Conservation (phyloP, 176 grass and related monocot species). For the Triticum turgidum region DNA sequence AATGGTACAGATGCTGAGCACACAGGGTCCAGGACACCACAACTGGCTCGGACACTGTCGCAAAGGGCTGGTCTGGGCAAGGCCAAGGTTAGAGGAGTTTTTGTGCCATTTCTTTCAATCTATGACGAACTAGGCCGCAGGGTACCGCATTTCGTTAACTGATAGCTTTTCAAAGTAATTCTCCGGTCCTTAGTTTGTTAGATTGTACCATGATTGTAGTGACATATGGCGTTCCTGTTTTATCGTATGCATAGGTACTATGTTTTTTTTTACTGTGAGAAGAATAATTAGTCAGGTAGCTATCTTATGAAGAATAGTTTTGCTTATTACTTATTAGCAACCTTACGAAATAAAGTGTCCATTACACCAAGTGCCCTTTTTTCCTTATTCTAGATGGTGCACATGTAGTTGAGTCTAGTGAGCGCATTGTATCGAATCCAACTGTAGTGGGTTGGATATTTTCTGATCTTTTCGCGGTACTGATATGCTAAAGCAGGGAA, state of each 20-base stretch:
- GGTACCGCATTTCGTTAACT: neutral
- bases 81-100: slow-evolving; percentile 57
- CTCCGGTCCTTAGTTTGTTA: neutral
- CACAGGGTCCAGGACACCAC: slow-evolving; percentile 33
- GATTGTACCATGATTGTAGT: slow-evolving; percentile 2
- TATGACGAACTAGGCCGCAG: neutral
- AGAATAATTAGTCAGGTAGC: neutral
- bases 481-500: slow-evolving; percentile 4
- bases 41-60: slow-evolving; percentile 55
- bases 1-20: neutral
- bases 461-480: neutral
- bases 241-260: slow-evolving; percentile 3
- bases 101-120: slow-evolving; percentile 17
- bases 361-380: neutral
- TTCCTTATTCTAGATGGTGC: neutral
- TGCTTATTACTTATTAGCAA: neutral
- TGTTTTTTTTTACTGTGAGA: neutral
- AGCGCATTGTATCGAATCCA: neutral
- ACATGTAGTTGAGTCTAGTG: neutral
- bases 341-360: neutral
- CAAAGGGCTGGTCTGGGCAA: slow-evolving; percentile 64
- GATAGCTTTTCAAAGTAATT: slow-evolving; percentile 5
- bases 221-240: slow-evolving; percentile 2
- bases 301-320: neutral
- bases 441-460: neutral